These are phyloP conservation scores for Leccinum uliginosum DNA, from an alignment of 768 basidiomycete genomes.

Conservation along the genomic window DNA sequence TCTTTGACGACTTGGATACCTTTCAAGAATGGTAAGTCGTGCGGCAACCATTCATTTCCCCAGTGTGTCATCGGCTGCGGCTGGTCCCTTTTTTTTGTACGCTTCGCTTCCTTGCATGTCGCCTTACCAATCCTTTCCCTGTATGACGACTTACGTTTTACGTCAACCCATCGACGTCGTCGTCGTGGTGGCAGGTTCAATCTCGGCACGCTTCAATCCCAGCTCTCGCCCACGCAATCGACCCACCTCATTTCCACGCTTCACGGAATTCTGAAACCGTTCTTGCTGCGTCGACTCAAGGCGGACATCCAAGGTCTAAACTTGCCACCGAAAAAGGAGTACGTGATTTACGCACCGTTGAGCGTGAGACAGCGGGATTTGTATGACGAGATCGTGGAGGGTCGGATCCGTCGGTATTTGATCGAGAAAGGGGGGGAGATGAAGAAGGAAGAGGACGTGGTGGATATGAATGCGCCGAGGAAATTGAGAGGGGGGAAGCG, in stretches of 20 bases:
- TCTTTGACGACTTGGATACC: constrained; percentile 83
- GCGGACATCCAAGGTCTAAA: constrained; percentile 67
- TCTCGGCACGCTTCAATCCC: constrained; percentile 57
- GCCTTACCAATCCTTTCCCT: background rate
- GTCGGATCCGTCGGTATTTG: constrained; percentile 65
- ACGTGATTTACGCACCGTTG: constrained; percentile 88
- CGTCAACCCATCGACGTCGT: background rate
- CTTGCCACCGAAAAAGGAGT: constrained; percentile 91
- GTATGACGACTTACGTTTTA: background rate
- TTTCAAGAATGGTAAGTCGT: constrained; percentile 80
- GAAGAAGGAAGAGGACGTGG: constrained; percentile 16
- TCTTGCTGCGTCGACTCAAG: constrained; percentile 89
- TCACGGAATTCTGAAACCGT: constrained; percentile 91
- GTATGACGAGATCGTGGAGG: constrained; percentile 74
- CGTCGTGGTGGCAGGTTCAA: constrained; percentile 52
- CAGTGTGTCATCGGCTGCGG: background rate
- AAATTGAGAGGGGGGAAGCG: constrained; percentile 33
- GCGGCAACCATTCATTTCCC: background rate
- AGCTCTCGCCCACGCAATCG: constrained; percentile 55
- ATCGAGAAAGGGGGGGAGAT: constrained; percentile 31
- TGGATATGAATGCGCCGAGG: constrained; percentile 32
- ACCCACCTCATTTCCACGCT: constrained; percentile 70
- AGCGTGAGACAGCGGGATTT: constrained; percentile 79
- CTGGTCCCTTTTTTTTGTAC: background rate
- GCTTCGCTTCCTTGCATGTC: background rate